phyloP scores from a whole-genome alignment of 2,329 filamentous ascomycete species.

The Neonectria ditissima region DNA sequence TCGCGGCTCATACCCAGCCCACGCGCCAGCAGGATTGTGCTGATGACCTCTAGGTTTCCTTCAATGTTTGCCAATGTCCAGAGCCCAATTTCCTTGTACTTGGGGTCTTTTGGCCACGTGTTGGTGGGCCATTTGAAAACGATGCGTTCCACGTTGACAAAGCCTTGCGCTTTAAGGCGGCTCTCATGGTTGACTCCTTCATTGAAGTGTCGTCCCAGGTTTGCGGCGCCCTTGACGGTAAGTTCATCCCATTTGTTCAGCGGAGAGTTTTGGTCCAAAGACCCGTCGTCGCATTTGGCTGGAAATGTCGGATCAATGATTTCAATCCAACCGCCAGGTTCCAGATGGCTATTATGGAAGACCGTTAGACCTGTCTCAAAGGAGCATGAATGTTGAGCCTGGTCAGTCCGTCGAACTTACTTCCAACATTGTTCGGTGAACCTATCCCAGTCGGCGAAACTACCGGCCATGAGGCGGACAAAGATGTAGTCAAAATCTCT shows the following conservation, averaged over 20 bases:
- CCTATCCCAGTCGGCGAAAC: constrained; percentile 30
- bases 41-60: constrained; percentile 22
- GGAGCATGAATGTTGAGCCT: neutral
- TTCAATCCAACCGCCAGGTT: constrained; percentile 36
- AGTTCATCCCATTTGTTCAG: constrained; percentile 31
- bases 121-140: constrained; percentile 29
- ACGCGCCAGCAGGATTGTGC: constrained; percentile 11
- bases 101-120: constrained; percentile 30
- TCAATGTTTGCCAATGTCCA: constrained; percentile 31
- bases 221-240: constrained; percentile 18
- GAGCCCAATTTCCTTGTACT: constrained; percentile 28
- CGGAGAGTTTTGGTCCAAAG: constrained; percentile 14
- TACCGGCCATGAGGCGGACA: constrained; percentile 29
- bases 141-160: constrained; percentile 15
- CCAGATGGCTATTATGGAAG: constrained; percentile 10
- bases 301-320: constrained; percentile 33
- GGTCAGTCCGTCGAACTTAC: neutral
- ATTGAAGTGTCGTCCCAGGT: constrained; percentile 15
- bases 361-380: neutral
- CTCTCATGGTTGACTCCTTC: constrained; percentile 25
- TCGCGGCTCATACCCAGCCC: constrained; percentile 27
- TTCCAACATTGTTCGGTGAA: constrained; percentile 22
- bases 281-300: constrained; percentile 33
- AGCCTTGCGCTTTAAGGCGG: constrained; percentile 20
- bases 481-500: constrained; percentile 32